Percentiles rank a stretch among this genome's conserved stretches.
Evolutionary conservation across 768 basidiomycete species (phyloP).

Genomic region (Agrocybe praecox): DNA sequence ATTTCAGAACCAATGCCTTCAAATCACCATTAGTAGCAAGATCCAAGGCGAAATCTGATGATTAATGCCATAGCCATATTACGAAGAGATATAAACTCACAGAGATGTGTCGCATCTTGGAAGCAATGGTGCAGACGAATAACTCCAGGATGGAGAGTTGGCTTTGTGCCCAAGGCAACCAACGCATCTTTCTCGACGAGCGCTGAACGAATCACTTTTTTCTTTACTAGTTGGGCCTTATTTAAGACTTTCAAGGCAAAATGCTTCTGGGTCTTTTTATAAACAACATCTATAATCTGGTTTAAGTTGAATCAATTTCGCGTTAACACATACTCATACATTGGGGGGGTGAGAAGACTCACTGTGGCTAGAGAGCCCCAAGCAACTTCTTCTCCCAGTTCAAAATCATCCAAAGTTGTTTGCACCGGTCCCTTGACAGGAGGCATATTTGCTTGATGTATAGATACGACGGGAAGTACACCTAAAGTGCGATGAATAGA

Average conservation of each 20-base stretch:
- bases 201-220: slow-evolving; percentile 79
- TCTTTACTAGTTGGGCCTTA: slow-evolving; percentile 79
- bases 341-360: neutral
- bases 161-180: slow-evolving; percentile 63
- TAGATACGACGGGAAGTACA: too few species aligned
- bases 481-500: too few species aligned
- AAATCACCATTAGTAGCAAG: slow-evolving; percentile 78
- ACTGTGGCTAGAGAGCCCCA: slow-evolving; percentile 35
- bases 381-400: slow-evolving; percentile 29
- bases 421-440: slow-evolving; percentile 9
- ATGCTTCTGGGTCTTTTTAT: slow-evolving; percentile 30
- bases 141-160: slow-evolving; percentile 68
- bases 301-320: neutral
- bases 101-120: slow-evolving; percentile 82
- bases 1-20: slow-evolving; percentile 66
- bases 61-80: slow-evolving; percentile 6
- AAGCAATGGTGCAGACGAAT: slow-evolving; percentile 83
- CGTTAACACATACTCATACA: slow-evolving; percentile 4
- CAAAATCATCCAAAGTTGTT: slow-evolving; percentile 26
- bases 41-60: slow-evolving; percentile 77
- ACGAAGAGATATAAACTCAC: slow-evolving; percentile 47
- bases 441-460: neutral
- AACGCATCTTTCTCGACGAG: slow-evolving; percentile 81
- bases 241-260: slow-evolving; percentile 59
- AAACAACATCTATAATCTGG: slow-evolving; percentile 30